Conservation (phyloP, 345 rosid genomes). For the Draba incana region DNA sequence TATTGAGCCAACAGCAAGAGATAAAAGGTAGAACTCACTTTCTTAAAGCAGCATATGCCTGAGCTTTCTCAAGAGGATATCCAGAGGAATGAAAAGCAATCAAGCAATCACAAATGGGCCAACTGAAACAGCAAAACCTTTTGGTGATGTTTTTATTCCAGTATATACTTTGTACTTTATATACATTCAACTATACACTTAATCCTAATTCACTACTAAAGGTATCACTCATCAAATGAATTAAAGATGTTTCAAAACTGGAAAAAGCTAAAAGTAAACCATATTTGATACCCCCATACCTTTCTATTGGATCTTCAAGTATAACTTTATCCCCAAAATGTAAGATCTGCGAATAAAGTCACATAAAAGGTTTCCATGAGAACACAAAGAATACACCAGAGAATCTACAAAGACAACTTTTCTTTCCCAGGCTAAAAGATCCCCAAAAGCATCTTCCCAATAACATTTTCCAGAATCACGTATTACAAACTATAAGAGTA, state of each 20-base stretch:
- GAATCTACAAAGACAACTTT: conserved; percentile 39
- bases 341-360: conserved; percentile 54
- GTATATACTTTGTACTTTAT: conserved; percentile 19
- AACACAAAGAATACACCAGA: conserved; percentile 14
- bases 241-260: not conserved
- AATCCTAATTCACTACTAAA: conserved; percentile 21
- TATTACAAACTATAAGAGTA: not conserved
- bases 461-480: conserved; percentile 7
- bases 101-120: conserved; percentile 97
- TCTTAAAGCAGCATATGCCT: conserved; percentile 79
- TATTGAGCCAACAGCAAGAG: conserved; percentile 8
- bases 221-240: conserved; percentile 16
- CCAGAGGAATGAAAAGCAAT: conserved; percentile 96
- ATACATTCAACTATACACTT: conserved; percentile 10
- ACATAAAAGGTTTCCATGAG: conserved; percentile 16
- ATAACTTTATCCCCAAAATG: conserved; percentile 88
- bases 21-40: conserved; percentile 57
- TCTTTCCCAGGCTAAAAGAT: not conserved
- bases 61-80: conserved; percentile 81
- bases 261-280: not conserved
- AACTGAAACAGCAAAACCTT: conserved; percentile 59
- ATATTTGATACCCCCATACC: no score
- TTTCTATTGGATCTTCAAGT: conserved; percentile 89
- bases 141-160: conserved; percentile 35
- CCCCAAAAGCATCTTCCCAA: conserved; percentile 9